Conservation (phyloP, 176 grass and related monocot genomes). For the Puccinellia tenuiflora region DNA sequence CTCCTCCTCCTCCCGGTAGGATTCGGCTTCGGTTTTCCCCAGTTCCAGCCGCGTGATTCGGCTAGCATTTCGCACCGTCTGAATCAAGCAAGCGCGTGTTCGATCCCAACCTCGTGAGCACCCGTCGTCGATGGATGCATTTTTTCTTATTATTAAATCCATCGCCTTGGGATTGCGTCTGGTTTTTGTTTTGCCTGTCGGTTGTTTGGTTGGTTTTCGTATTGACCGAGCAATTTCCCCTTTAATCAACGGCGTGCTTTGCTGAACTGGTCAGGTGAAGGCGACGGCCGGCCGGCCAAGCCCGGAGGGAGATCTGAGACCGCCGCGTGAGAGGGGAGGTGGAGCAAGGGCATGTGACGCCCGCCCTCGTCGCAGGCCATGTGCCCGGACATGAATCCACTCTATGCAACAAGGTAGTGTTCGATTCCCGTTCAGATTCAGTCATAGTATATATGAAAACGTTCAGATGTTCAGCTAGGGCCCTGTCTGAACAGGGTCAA, state of each 20-base stretch:
- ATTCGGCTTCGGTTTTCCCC: background rate
- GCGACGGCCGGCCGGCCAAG: background rate
- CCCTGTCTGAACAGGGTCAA: background rate
- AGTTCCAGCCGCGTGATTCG: background rate
- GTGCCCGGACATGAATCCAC: slow-evolving; percentile 31
- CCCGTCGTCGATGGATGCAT: background rate
- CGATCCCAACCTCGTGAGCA: background rate
- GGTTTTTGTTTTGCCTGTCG: background rate
- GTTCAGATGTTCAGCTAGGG: background rate
- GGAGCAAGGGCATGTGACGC: slow-evolving; percentile 23
- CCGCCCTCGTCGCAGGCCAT: slow-evolving; percentile 25
- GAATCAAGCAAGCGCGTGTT: too few species aligned
- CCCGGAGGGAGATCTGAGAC: background rate
- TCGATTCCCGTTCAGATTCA: background rate
- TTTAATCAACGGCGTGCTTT: background rate
- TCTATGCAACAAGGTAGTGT: slow-evolving; percentile 19
- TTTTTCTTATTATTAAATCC: too few species aligned
- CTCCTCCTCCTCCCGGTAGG: background rate
- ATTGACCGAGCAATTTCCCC: background rate
- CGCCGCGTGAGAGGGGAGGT: background rate
- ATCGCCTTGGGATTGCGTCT: background rate
- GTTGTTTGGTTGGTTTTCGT: background rate
- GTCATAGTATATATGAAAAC: background rate
- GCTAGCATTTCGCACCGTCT: background rate
- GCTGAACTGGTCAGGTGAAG: slow-evolving; percentile 13